Evolutionary conservation across 805 yeast species (phyloP), one percentile per base, ranked within the genome.

Genomic region (Candida fluviatilis): DNA sequence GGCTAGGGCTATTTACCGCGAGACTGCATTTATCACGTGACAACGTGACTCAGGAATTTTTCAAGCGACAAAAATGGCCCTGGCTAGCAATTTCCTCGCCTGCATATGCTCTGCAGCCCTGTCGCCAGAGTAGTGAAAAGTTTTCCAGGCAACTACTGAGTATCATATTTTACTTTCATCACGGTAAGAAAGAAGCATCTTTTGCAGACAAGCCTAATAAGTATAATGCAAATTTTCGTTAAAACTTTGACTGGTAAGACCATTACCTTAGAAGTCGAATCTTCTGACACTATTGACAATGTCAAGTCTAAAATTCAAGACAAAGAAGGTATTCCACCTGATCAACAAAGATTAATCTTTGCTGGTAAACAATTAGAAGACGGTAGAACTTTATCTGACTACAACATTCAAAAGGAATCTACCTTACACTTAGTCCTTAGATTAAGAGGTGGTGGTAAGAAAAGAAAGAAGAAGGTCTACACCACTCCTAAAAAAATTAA

Each of bases 391-490:
- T 80, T 91, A 60, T 85, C 96, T 56, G 98, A 91, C 80, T 93
- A 93, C 95, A 91, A 91, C 89, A 93, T 91, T 77, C 98, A 91
- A 78, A 91, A 91, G 85, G 99, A 91, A 80, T 91, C 99, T 49
- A 91, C 99, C 53, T 74, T 91, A 44, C 97, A 90, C 71, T 80
- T 90, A 73, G 96, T 90, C 58, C 78, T 90, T 52, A 90, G 96
- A 83, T 83, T 89, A 74, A 87, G 96, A 82, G 96, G 95, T 80
- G 74, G 73, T 71, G 96, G 96, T 80, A 93, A 90, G 87, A 93
- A 93, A 93, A 91, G 96, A 84, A 93, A 93, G 93, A 93, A 93
- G 96, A 91, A 91, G 95, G 97, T 89, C 71, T 93, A 91, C 91
- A 91, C 98, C 78, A 91, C 98, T 69, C 99, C 99, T 81, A 93